A percentile compares a stretch with the other conserved stretches of the same genome.
Conservation (phyloP, 164 flowering plant species). For the Vitis rotundifolia region DNA sequence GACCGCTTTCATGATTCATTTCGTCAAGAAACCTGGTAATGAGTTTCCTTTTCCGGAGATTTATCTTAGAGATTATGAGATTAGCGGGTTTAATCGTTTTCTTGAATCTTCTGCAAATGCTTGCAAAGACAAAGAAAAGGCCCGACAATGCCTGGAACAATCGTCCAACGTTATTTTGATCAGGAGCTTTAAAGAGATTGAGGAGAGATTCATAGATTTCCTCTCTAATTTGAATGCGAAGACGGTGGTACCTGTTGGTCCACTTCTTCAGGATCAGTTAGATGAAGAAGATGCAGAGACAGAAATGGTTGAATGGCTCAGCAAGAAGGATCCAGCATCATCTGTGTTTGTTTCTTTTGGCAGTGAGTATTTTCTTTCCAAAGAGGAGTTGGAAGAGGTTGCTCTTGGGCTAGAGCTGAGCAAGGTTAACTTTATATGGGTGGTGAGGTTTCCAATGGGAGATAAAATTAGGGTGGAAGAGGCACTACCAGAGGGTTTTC, state of each 20-base stretch:
- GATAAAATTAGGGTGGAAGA: no score
- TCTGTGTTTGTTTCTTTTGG: conserved; percentile 23
- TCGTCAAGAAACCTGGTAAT: background rate
- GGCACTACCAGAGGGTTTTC: no score
- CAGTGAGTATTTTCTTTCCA: conserved; percentile 20
- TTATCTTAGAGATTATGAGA: background rate
- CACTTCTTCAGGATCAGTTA: no score
- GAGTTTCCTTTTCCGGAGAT: conserved; percentile 7
- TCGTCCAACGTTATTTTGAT: no score
- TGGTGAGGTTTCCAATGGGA: background rate
- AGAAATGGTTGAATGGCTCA: conserved; percentile 11
- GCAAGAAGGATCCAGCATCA: conserved; percentile 14
- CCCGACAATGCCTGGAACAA: no score
- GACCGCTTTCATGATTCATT: background rate
- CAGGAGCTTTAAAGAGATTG: no score
- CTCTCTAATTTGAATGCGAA: no score
- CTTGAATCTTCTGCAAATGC: background rate
- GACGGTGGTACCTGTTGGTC: no score
- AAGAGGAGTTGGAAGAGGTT: conserved; percentile 18
- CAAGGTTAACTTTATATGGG: conserved; percentile 20
- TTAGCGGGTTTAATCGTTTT: background rate
- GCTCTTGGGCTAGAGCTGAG: conserved; percentile 19
- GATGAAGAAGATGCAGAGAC: background rate
- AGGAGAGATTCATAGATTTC: no score
- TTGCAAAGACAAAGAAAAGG: background rate